Percentiles rank a stretch among this genome's conserved stretches.
phyloP scores from a whole-genome alignment of 805 yeast genomes.

The Wickerhamomyces hampshirensis region DNA sequence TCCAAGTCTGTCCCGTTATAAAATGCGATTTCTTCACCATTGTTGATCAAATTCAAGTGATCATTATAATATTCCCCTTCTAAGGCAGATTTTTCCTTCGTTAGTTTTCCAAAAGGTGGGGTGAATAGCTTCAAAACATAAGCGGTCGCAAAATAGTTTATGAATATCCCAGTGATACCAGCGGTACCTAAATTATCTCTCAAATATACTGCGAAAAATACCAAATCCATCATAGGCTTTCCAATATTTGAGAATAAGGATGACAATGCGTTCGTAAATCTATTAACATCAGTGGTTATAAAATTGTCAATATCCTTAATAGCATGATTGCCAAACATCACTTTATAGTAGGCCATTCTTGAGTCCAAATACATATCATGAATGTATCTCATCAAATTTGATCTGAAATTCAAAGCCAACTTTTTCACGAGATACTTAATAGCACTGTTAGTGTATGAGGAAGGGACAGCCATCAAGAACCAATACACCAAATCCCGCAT shows the following conservation, averaged over 20 bases:
- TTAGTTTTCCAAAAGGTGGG: conserved; percentile 79
- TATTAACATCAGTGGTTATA: conserved; percentile 77
- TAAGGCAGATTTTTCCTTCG: conserved; percentile 66
- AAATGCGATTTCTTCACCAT: conserved; percentile 91
- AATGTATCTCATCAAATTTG: conserved; percentile 75
- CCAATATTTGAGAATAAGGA: conserved; percentile 85
- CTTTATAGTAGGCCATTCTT: conserved; percentile 77
- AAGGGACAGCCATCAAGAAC: conserved; percentile 89
- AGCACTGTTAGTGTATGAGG: conserved; percentile 87
- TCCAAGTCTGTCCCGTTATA: conserved; percentile 86
- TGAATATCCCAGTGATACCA: conserved; percentile 78
- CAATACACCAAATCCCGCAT: conserved; percentile 75
- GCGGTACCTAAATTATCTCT: conserved; percentile 81
- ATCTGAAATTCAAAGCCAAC: conserved; percentile 78
- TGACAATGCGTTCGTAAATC: conserved; percentile 76
- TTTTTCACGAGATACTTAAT: conserved; percentile 76
- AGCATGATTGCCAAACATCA: conserved; percentile 44
- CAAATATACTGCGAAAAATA: conserved; percentile 78
- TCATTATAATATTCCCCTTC: conserved; percentile 89
- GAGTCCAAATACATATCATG: conserved; percentile 87
- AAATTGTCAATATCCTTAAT: conserved; percentile 72
- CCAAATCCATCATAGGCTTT: conserved; percentile 82
- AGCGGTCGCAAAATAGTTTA: conserved; percentile 80
- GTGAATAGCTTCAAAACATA: conserved; percentile 64
- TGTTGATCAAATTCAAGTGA: conserved; percentile 78